These are phyloP conservation scores for Neonectria faginata DNA, from an alignment of 2,329 filamentous ascomycete species.

Conservation along the genomic window DNA sequence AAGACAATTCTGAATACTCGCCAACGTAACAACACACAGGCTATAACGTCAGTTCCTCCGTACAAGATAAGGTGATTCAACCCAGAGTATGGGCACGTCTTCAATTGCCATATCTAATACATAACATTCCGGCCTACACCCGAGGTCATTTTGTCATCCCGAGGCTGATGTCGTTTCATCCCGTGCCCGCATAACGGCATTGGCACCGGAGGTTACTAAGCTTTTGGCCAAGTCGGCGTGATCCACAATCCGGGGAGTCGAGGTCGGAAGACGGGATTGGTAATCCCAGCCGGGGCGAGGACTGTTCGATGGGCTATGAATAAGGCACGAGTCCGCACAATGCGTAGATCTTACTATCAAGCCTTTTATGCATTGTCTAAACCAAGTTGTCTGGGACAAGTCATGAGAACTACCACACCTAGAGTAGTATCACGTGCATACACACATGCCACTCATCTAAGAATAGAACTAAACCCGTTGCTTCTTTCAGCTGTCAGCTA, in stretches of 20 bases:
- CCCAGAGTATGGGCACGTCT: too few relatives aligned
- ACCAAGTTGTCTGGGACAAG: too few relatives aligned
- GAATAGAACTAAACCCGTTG: too few relatives aligned
- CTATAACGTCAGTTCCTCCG: background rate
- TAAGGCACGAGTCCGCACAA: too few relatives aligned
- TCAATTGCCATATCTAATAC: background rate
- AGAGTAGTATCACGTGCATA: background rate
- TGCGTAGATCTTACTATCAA: background rate
- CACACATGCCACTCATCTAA: background rate
- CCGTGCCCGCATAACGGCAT: background rate
- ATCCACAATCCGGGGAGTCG: background rate
- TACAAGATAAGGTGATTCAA: background rate
- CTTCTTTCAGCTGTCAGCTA: conserved; percentile 4
- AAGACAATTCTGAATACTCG: background rate
- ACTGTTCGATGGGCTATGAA: too few relatives aligned
- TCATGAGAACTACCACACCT: background rate
- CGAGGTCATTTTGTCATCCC: background rate
- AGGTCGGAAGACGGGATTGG: background rate
- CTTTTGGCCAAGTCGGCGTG: background rate
- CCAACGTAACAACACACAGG: background rate
- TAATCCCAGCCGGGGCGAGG: background rate
- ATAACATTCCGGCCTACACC: background rate
- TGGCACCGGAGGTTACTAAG: conserved; percentile 2
- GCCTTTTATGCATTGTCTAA: background rate
- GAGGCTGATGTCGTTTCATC: background rate